Evolutionary conservation across 2,329 filamentous ascomycete genomes (phyloP).

Genomic region (Balansia obtecta): DNA sequence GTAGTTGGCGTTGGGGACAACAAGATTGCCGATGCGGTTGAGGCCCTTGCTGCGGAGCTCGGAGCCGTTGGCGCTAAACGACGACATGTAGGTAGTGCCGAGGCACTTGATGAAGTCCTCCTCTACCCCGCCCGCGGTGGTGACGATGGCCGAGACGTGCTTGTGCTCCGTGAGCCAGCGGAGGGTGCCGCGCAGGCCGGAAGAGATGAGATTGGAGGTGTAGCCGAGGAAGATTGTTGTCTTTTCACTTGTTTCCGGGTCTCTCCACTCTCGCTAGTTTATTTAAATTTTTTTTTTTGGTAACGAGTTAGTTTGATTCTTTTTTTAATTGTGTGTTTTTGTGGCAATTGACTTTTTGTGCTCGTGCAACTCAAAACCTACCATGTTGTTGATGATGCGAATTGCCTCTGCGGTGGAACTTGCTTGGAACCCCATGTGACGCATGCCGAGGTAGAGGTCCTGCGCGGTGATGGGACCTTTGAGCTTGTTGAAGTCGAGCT

Average conservation of each 20-base stretch:
- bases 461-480: conserved; percentile 70
- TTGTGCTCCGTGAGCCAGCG: conserved; percentile 88
- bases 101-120: conserved; percentile 99
- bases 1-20: conserved; percentile 92
- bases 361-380: conserved; percentile 26
- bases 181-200: conserved; percentile 79
- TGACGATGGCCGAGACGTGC: conserved; percentile 87
- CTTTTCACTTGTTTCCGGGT: conserved; percentile 63
- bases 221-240: conserved; percentile 97
- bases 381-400: conserved; percentile 92
- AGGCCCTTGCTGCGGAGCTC: conserved; percentile 72
- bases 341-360: neutral
- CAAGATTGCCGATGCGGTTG: conserved; percentile 90
- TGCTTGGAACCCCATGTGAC: conserved; percentile 65
- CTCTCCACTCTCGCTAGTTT: conserved; percentile 59
- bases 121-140: conserved; percentile 88
- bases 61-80: conserved; percentile 67
- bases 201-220: conserved; percentile 95
- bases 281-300: neutral
- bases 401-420: conserved; percentile 73
- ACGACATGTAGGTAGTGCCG: conserved; percentile 82
- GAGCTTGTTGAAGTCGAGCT: conserved; percentile 84
- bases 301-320: neutral
- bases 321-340: neutral
- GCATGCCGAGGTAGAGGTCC: conserved; percentile 72